Percentiles rank a stretch among this genome's conserved stretches.
Conservation (phyloP, 1,284 basidiomycete species). For the Boletus smithii region DNA sequence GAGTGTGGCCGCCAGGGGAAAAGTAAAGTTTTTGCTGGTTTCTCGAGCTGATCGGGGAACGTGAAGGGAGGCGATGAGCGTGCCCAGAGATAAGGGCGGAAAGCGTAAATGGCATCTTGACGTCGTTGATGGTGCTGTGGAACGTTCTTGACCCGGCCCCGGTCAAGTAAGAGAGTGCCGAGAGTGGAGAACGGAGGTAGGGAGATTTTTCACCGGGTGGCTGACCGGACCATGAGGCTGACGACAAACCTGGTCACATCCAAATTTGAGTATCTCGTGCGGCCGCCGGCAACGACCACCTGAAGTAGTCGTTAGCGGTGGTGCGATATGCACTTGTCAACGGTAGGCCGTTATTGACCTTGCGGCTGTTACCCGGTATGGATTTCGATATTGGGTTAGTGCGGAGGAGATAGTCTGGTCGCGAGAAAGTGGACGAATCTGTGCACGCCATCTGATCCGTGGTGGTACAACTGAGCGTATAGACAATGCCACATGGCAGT, state of each 20-base stretch:
- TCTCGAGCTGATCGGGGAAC: background rate
- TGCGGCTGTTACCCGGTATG: background rate
- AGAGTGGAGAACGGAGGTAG: background rate
- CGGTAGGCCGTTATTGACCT: too few relatives aligned
- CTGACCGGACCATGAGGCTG: conserved; percentile 19
- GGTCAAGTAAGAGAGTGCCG: too few relatives aligned
- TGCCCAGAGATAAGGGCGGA: conserved; percentile 5
- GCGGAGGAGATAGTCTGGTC: background rate
- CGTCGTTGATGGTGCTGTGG: background rate
- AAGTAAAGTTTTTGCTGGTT: conserved; percentile 13
- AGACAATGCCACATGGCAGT: too few relatives aligned
- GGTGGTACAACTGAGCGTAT: too few relatives aligned
- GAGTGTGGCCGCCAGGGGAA: conserved; percentile 5
- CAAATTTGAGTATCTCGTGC: background rate
- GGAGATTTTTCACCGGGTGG: conserved; percentile 3
- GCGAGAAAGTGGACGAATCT: too few relatives aligned
- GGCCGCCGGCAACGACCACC: background rate
- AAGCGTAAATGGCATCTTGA: conserved; percentile 10
- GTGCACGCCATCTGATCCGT: too few relatives aligned
- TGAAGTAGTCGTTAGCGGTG: background rate
- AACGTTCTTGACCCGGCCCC: background rate
- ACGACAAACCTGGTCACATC: background rate
- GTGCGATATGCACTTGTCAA: background rate
- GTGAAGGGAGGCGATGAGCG: background rate
- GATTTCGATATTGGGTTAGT: too few relatives aligned